Base-by-base conservation (phyloP, 164 flowering plant species). In the Euptelea pleiosperma region DNA sequence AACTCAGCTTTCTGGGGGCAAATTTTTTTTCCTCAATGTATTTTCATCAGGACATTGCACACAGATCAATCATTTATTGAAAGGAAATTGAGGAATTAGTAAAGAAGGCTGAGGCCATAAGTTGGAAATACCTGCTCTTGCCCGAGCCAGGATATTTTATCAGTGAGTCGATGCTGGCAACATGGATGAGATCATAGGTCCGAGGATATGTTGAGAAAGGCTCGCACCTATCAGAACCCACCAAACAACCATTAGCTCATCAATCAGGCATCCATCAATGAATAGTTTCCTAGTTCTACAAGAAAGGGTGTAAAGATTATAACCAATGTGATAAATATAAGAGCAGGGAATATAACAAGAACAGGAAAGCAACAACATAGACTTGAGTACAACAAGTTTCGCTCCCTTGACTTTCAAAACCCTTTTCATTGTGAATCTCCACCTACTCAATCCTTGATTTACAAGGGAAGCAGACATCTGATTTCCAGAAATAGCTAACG, bases 151-250 rank as follows among this genome's bases (percentile, higher is more conserved):
- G 68, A 68, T 65, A 64, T 65, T 73, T 82, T 59, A 71, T 68
- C 40, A 94, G 86, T 6, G 91, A 86, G 58, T 89, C 93, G 34
- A 94, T 80, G 50, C 75, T 70, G 49, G 73, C 21, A 24, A 86
- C 87, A 70, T 94, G 99, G 62, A 94, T 74, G 53, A 94, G 63
- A 74, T 91, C 99, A 52, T 91, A 94, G 8, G 93, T 69, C 52
- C 97, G 88, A 49, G 99, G 97, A 74, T 94, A 94, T 16, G 96
- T 91, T 37, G 99, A 91, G 79, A 94, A 94, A 45, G 97, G 96
- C 59, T 94, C 99, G 60, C 99, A 94, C 99, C 99, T 94, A 56
- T 41, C 19, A 59, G 29, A 63, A 63, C 5, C 57, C 70, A 52
- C 36, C 34, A 66, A 28, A 64, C 22, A 44, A 54, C 41, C 25